Conservation (phyloP, 805 yeast genomes). For the Lipomyces sp. region DNA sequence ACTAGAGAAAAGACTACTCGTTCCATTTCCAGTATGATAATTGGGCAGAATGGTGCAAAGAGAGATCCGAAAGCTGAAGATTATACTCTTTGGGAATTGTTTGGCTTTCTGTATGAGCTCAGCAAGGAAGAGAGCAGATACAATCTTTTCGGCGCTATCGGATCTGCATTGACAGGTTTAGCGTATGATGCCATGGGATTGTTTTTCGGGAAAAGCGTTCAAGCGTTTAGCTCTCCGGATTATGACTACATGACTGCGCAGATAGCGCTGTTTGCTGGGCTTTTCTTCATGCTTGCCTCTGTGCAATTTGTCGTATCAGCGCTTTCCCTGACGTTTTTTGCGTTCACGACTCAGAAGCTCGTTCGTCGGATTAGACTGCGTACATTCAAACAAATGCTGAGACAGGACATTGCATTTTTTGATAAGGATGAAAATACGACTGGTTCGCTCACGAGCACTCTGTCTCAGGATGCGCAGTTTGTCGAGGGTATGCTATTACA, state of each 20-base stretch:
- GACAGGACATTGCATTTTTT: slow-evolving; percentile 41
- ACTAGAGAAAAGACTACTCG: slow-evolving; percentile 3
- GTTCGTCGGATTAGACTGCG: slow-evolving; percentile 38
- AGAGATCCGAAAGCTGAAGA: slow-evolving; percentile 3
- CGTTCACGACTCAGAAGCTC: slow-evolving; percentile 36
- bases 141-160: slow-evolving; percentile 8
- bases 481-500: too few species aligned
- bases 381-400: slow-evolving; percentile 37
- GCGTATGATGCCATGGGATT: slow-evolving; percentile 37
- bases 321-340: slow-evolving; percentile 18
- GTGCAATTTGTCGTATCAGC: slow-evolving; percentile 7
- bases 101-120: slow-evolving; percentile 7
- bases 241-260: slow-evolving; percentile 29
- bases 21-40: slow-evolving; percentile 5
- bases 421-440: slow-evolving; percentile 40
- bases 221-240: slow-evolving; percentile 5
- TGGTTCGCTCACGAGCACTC: slow-evolving; percentile 40
- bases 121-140: slow-evolving; percentile 5
- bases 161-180: slow-evolving; percentile 38
- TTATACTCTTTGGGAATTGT: slow-evolving; percentile 9
- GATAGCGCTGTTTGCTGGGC: slow-evolving; percentile 15
- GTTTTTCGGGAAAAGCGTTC: slow-evolving; percentile 24
- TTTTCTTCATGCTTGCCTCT: slow-evolving; percentile 20
- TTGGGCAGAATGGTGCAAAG: not conserved
- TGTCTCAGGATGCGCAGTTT: slow-evolving; percentile 43